phyloP scores from a whole-genome alignment of 257 asterid genomes.

The Forsythia viridissima region DNA sequence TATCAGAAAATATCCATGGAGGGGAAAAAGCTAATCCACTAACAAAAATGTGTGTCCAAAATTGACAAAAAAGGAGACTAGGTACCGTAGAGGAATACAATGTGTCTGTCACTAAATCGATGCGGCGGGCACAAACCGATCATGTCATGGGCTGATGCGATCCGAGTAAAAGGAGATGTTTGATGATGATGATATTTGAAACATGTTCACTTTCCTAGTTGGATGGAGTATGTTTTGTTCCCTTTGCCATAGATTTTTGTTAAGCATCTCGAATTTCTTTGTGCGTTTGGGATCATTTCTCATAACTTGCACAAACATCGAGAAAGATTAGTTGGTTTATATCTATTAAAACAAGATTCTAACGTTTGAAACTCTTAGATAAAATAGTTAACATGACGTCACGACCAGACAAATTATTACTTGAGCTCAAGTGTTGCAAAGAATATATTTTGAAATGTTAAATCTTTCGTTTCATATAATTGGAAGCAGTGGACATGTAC shows the following conservation, averaged over 20 bases:
- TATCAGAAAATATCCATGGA: conserved; percentile 17
- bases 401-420: too few species aligned
- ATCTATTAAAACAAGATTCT: too few species aligned
- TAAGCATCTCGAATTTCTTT: not conserved
- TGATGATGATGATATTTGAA: not conserved
- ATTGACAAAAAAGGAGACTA: conserved; percentile 31
- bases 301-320: not conserved
- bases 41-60: conserved; percentile 33
- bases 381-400: too few species aligned
- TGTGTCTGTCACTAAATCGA: conserved; percentile 33
- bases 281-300: conserved; percentile 3
- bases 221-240: conserved; percentile 23
- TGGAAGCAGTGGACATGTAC: not conserved
- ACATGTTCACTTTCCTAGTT: conserved; percentile 18
- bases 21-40: conserved; percentile 32
- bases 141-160: conserved; percentile 1
- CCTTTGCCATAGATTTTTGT: not conserved
- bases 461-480: not conserved
- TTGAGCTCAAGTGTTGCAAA: too few species aligned
- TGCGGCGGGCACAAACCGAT: conserved; percentile 47
- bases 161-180: conserved; percentile 13
- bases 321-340: too few species aligned
- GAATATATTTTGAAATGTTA: too few species aligned
- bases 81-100: conserved; percentile 23
- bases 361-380: too few species aligned